Evolutionary conservation across 768 basidiomycete genomes (phyloP).

Genomic region (Neoboletus magnificus): DNA sequence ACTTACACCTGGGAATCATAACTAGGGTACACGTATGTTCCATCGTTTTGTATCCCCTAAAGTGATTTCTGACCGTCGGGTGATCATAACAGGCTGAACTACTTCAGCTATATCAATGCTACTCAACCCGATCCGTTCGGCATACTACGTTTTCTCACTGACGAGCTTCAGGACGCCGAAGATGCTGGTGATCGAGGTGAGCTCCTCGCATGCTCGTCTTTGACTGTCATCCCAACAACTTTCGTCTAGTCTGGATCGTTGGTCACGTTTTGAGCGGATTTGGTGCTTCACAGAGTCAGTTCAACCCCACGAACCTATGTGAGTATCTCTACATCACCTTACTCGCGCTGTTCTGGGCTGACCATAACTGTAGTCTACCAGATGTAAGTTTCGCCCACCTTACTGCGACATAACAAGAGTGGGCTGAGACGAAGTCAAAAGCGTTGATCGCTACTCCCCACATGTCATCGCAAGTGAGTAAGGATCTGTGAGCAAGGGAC

Average conservation of each 20-base stretch:
- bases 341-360: neutral
- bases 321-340: conserved; percentile 8
- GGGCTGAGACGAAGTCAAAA: conserved; percentile 10
- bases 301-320: conserved; percentile 46
- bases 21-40: conserved; percentile 35
- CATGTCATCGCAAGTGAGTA: conserved; percentile 44
- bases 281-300: conserved; percentile 40
- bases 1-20: neutral
- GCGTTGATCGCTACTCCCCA: conserved; percentile 46
- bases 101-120: conserved; percentile 48
- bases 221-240: neutral
- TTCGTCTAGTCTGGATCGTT: conserved; percentile 43
- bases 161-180: conserved; percentile 52
- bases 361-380: conserved; percentile 38
- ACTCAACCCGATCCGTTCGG: conserved; percentile 45
- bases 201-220: neutral
- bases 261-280: conserved; percentile 51
- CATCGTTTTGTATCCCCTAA: neutral
- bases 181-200: conserved; percentile 44
- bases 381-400: conserved; percentile 30
- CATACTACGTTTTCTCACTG: conserved; percentile 48
- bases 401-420: neutral
- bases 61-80: neutral
- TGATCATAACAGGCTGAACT: conserved; percentile 35
- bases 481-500: neutral